Conservation (phyloP, 2,329 filamentous ascomycete species). For the Elsinoe necatrix region DNA sequence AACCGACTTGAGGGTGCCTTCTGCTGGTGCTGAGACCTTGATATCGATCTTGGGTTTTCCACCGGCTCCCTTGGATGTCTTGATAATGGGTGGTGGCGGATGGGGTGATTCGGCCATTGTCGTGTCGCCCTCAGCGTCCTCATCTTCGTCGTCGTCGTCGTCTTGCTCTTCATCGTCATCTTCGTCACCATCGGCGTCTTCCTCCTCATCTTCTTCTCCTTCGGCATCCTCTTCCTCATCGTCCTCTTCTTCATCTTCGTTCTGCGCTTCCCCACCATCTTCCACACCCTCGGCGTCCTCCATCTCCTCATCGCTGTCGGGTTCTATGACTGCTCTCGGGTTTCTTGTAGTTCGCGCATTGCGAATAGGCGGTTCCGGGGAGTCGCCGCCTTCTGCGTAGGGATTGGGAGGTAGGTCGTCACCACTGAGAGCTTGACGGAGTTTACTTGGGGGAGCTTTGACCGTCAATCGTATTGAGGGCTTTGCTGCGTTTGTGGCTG, state of each 20-base stretch:
- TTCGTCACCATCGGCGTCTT: conserved; percentile 31
- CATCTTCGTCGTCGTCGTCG: conserved; percentile 30
- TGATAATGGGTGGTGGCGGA: conserved; percentile 30
- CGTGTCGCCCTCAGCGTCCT: conserved; percentile 27
- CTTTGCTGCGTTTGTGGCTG: conserved; percentile 34
- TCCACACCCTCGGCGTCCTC: conserved; percentile 14
- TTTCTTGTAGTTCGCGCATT: conserved; percentile 28
- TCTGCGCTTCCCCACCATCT: conserved; percentile 23
- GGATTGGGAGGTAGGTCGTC: conserved; percentile 27
- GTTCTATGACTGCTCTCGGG: conserved; percentile 28
- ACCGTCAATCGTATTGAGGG: conserved; percentile 42
- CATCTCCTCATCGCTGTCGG: conserved; percentile 26
- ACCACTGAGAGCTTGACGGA: conserved; percentile 39
- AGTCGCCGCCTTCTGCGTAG: conserved; percentile 25
- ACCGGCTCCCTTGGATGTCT: conserved; percentile 18
- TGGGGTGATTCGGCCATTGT: conserved; percentile 31
- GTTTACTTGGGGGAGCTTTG: conserved; percentile 42
- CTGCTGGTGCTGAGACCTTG: conserved; percentile 25
- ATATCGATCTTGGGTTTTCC: conserved; percentile 24
- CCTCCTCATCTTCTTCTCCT: conserved; percentile 23
- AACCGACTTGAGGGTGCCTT: conserved; percentile 34
- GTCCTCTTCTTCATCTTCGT: conserved; percentile 20
- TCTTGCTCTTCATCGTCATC: conserved; percentile 34
- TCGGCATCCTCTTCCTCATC: conserved; percentile 19
- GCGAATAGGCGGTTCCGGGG: conserved; percentile 25